These are phyloP conservation scores for Ilyonectria destructans DNA, from an alignment of 2,329 filamentous ascomycete genomes.

Conservation along the genomic window DNA sequence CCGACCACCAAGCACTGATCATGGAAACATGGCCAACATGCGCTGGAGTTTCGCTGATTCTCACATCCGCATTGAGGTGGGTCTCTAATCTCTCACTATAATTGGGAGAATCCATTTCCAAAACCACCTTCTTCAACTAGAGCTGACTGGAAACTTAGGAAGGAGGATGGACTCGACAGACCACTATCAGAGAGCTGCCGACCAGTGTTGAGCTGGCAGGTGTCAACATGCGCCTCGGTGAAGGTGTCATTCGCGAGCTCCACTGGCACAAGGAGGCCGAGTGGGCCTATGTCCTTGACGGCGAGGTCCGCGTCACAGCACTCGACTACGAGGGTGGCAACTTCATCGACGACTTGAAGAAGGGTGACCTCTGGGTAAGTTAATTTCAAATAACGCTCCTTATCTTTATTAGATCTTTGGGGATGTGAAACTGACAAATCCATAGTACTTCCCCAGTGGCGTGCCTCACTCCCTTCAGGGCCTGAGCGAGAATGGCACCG, in stretches of 20 bases:
- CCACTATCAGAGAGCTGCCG: slow-evolving; percentile 76
- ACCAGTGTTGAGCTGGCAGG: slow-evolving; percentile 80
- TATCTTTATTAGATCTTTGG: neutral
- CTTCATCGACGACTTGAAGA: slow-evolving; percentile 83
- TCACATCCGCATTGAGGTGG: slow-evolving; percentile 75
- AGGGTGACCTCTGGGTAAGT: slow-evolving; percentile 76
- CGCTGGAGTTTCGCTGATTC: slow-evolving; percentile 80
- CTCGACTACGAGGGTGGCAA: slow-evolving; percentile 83
- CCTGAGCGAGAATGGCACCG: slow-evolving; percentile 73
- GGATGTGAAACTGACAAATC: neutral
- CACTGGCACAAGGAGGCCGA: slow-evolving; percentile 89
- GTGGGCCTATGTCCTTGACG: slow-evolving; percentile 83
- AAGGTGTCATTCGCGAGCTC: slow-evolving; percentile 82
- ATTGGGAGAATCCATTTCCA: neutral
- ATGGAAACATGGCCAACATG: slow-evolving; percentile 80
- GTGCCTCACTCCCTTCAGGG: slow-evolving; percentile 86
- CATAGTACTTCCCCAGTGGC: slow-evolving; percentile 80
- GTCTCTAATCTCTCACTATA: slow-evolving; percentile 32
- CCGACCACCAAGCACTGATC: slow-evolving; percentile 81
- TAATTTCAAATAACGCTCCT: fast-evolving
- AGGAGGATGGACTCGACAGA: slow-evolving; percentile 84
- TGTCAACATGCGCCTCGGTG: slow-evolving; percentile 84
- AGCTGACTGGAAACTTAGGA: slow-evolving; percentile 63
- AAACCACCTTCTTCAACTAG: neutral
- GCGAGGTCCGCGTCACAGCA: slow-evolving; percentile 80